Conservation (phyloP, 331 rosid genomes). For the Acacia concinna region DNA sequence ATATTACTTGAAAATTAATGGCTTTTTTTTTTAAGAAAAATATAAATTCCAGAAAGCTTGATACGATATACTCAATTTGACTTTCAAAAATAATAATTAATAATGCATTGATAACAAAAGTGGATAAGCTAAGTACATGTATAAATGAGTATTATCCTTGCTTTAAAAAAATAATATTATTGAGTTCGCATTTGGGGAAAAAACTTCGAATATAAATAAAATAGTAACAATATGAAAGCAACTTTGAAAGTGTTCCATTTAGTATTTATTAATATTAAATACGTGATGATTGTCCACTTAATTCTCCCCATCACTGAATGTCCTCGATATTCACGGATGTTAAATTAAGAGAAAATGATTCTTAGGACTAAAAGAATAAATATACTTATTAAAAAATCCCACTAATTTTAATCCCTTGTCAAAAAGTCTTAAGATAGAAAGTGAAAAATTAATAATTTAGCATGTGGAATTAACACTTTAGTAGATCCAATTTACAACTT, state of each 20-base stretch:
- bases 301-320: not conserved
- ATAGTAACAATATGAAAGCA: not conserved
- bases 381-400: too few relatives aligned
- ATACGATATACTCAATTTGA: not conserved
- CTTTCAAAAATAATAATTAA: not conserved
- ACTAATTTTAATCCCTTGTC: too few relatives aligned
- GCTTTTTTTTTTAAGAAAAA: not conserved
- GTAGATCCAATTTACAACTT: too few relatives aligned
- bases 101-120: not conserved
- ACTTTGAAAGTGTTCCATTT: conserved; percentile 4
- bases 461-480: too few relatives aligned
- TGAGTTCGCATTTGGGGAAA: not conserved
- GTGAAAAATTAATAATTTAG: too few relatives aligned
- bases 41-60: not conserved
- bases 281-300: not conserved
- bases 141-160: not conserved
- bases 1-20: not conserved
- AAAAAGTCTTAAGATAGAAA: too few relatives aligned
- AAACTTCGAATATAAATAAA: not conserved
- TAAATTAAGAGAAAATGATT: too few relatives aligned
- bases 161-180: not conserved
- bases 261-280: not conserved
- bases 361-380: too few relatives aligned
- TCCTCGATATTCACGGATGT: not conserved
- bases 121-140: not conserved